Evolutionary conservation across 2,329 filamentous ascomycete species (phyloP), one percentile per base, ranked within the genome.

Genomic region (Diaporthe vaccinii): DNA sequence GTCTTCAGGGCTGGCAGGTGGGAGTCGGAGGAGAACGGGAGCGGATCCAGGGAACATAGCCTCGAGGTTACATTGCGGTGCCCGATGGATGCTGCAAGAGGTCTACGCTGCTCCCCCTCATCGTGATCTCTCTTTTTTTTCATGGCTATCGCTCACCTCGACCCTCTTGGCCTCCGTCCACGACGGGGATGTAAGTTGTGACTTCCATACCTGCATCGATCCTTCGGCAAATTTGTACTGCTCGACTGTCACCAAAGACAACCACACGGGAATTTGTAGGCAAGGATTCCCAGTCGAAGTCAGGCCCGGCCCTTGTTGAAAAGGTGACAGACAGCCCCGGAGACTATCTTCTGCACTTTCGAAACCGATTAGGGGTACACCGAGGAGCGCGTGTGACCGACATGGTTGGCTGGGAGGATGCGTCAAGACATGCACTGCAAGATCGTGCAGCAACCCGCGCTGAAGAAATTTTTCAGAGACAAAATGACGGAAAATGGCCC

Each of bases 221-320:
- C 6, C 10, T 28, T 22, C 7, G 10, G n/a, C 34, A n/a, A 53
- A 20, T 55, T 25, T 17, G 22, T 49, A 7, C 44, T 22, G 22
- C 8, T 28, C 34, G 1, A 17, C n/a, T 25, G 44, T 31, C 31
- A 28, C 41, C 22, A 41, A 49, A 5, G 65, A 7, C 49, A 55
- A 22, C n/a, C 49, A 55, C 8, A 39, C n/a, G 46, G 49, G 22
- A 22, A 9, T 25, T 55, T 6, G 14, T 17, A 49, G 6, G 7
- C 34, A n/a, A 31, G 7, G 15, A 8, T 6, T 2, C 34, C 65
- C n/a, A 55, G 28, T 55, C 49, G 22, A 3, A 4, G 3, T 5
- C 9, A 1, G 6, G n/a, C n/a, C 22, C 0, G 5, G 12, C n/a
- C 20, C n/a, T 15, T 8, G 4, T 28, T 12, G 25, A 1, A 5